Conservation (phyloP, 768 basidiomycete genomes). For the Hygrocybe coccinea region DNA sequence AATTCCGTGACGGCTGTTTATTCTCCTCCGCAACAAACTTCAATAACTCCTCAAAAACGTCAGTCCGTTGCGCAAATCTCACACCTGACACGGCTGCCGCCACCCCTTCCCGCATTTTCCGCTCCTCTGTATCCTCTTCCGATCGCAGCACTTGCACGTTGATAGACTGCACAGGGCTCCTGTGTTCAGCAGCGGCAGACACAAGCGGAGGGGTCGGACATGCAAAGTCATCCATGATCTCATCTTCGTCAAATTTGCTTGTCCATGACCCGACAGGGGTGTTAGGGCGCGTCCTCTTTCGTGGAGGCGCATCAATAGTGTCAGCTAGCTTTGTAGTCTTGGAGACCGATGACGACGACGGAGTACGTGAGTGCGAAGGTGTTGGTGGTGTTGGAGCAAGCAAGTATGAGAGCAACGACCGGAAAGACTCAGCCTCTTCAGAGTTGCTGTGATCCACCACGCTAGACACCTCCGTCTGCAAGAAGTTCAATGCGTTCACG, state of each 20-base stretch:
- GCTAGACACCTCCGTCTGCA: slow-evolving; percentile 62
- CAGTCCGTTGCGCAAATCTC: slow-evolving; percentile 59
- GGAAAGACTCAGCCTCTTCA: slow-evolving; percentile 58
- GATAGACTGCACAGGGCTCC: slow-evolving; percentile 6
- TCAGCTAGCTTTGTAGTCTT: slow-evolving; percentile 16
- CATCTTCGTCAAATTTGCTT: slow-evolving; percentile 34
- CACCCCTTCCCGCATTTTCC: slow-evolving; percentile 13
- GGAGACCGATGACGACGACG: slow-evolving; percentile 14
- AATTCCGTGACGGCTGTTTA: slow-evolving; percentile 61
- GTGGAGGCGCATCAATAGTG: slow-evolving; percentile 32
- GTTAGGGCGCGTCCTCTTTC: slow-evolving; percentile 44
- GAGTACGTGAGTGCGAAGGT: slow-evolving; percentile 12
- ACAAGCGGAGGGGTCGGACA: neutral
- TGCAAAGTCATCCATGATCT: slow-evolving; percentile 21
- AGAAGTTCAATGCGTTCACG: slow-evolving; percentile 63
- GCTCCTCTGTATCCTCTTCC: slow-evolving; percentile 25
- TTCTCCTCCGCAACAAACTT: slow-evolving; percentile 55
- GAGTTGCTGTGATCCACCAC: slow-evolving; percentile 66
- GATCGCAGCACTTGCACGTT: slow-evolving; percentile 15
- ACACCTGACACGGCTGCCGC: slow-evolving; percentile 35
- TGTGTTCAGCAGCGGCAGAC: neutral
- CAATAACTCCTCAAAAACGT: slow-evolving; percentile 65
- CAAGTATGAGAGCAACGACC: slow-evolving; percentile 61
- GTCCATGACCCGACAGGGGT: slow-evolving; percentile 44
- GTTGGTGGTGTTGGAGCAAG: slow-evolving; percentile 37